A percentile compares a stretch with the other conserved stretches of the same genome.
These are phyloP conservation scores for Zasmidium angulare DNA, from an alignment of 2,329 filamentous ascomycete species.

Conservation along the genomic window DNA sequence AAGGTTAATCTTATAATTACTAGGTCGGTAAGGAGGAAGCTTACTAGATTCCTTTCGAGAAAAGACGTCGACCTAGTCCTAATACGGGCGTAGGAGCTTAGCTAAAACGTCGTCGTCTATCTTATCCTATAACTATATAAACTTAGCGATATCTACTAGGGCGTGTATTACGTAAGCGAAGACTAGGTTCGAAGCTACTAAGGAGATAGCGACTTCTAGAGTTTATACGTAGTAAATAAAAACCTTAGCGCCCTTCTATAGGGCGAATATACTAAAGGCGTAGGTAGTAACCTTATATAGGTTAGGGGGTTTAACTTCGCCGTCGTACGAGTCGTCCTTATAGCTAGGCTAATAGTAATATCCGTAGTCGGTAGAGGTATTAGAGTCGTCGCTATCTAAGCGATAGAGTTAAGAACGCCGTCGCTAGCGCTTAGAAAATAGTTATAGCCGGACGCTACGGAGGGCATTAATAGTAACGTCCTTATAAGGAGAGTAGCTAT, in stretches of 20 bases:
- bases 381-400: no score
- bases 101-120: neutral
- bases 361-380: no score
- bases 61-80: neutral
- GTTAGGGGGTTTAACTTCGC: no score
- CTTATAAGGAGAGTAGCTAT: neutral
- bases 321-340: no score
- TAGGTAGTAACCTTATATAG: neutral
- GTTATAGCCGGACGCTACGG: neutral
- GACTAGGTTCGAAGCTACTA: neutral
- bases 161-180: neutral
- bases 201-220: no score
- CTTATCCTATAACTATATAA: neutral
- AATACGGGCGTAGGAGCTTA: neutral
- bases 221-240: neutral
- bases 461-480: neutral
- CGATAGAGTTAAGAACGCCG: neutral
- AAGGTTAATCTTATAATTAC: conserved; percentile 8
- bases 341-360: no score
- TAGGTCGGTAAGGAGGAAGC: neutral
- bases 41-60: neutral
- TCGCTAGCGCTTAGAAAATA: neutral
- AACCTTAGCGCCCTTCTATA: neutral
- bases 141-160: neutral
- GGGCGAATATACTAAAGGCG: neutral